A percentile compares a stretch with the other conserved stretches of the same genome.
phyloP scores from a whole-genome alignment of 2,329 filamentous ascomycete species.

The Pseudogymnoascus sp. region DNA sequence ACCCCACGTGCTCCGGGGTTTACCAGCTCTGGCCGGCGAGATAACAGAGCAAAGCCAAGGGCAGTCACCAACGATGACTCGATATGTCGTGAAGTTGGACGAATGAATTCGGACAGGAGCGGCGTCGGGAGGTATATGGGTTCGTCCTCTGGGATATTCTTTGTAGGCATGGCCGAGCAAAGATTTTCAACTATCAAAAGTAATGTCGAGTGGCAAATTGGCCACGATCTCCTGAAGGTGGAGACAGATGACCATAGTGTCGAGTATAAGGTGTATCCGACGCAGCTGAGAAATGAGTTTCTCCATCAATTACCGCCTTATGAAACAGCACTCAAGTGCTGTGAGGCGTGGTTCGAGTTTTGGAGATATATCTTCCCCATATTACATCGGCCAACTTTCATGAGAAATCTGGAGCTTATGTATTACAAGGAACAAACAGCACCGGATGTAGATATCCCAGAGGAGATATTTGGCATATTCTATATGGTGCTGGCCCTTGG shows the following conservation, averaged over 20 bases:
- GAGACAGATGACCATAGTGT: slow-evolving; percentile 14
- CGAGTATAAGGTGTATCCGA: slow-evolving; percentile 12
- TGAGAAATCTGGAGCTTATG: slow-evolving; percentile 11
- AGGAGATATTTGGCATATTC: slow-evolving; percentile 12
- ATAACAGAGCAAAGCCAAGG: not conserved
- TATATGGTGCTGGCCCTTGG: slow-evolving; percentile 15
- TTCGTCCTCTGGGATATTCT: slow-evolving; percentile 16
- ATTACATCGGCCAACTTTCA: slow-evolving; percentile 15
- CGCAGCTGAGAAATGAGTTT: not conserved
- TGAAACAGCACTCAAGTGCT: slow-evolving; percentile 12
- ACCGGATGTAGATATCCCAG: slow-evolving; percentile 9
- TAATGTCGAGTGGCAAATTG: slow-evolving; percentile 11
- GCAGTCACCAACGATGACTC: slow-evolving; percentile 13
- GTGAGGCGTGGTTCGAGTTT: slow-evolving; percentile 15
- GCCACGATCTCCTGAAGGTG: slow-evolving; percentile 15
- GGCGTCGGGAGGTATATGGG: slow-evolving; percentile 16
- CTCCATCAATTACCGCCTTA: slow-evolving; percentile 10
- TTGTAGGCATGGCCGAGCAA: slow-evolving; percentile 16
- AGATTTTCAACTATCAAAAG: slow-evolving; percentile 11
- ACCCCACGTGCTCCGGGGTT: not conserved
- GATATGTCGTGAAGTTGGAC: slow-evolving; percentile 15
- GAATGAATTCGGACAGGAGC: slow-evolving; percentile 14
- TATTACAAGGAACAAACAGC: slow-evolving; percentile 4
- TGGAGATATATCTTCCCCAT: slow-evolving; percentile 17
- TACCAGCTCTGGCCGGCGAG: not conserved